Evolutionary conservation across 768 basidiomycete species (phyloP), one percentile per base, ranked within the genome.

Genomic region (Tylopilus vinaceipallidus): DNA sequence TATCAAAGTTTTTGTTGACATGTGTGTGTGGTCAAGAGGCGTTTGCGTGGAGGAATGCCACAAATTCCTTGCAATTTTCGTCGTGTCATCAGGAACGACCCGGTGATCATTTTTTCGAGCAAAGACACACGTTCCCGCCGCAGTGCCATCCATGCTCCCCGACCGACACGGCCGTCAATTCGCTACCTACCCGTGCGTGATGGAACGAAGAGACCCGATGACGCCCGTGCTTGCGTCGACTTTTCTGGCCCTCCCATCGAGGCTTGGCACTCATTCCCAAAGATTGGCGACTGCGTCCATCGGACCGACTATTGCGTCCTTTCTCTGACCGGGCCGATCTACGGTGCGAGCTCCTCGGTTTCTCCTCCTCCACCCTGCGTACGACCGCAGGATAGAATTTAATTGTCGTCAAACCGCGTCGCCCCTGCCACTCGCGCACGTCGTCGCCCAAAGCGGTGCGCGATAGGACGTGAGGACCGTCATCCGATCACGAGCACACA

Each of bases 31-130:
- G 33, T n/a, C n/a, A 42, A 35, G 14, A 56, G 54, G 55, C 36
- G 35, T 51, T 50, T 46, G 16, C 23, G 54, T 32, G 54, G 38
- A 29, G n/a, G 30, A 45, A 39, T 42, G 24, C 20, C 24, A 10
- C 23, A 29, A 26, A 5, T 3, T 27, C 38, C 42, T 34, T 47
- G 43, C 47, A 37, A 30, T n/a, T 33, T 11, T 2, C n/a, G 9
- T 13, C 24, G 6, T 45, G 30, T 43, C 34, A 24, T 42, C 42
- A 22, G 22, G 20, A 24, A 44, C 27, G 7, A 34, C 16, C 4
- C 19, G 27, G 27, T 26, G 24, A 17, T 39, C 17, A 2, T 36
- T 36, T 3, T 32, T 16, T 14, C n/a, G 13, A 22, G 12, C 14
- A 19, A 14, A 13, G 17, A 19, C 23, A 40, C 22, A n/a, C n/a